phyloP scores from a whole-genome alignment of 345 rosid species.

The Populus alba region DNA sequence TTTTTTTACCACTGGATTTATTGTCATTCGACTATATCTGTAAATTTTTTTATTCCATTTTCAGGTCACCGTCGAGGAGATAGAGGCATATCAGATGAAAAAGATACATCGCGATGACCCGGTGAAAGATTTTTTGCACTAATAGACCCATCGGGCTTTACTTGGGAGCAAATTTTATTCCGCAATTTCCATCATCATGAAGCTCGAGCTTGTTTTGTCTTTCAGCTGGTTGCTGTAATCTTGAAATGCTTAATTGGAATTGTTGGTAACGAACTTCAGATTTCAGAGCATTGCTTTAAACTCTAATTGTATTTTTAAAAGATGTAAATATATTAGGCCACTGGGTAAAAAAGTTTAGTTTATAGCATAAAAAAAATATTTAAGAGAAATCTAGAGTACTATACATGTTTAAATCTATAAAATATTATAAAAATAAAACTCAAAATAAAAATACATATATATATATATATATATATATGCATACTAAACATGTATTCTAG shows the following conservation, averaged over 20 bases:
- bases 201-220: not conserved
- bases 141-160: not conserved
- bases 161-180: not conserved
- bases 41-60: not conserved
- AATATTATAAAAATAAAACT: no score
- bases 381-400: no score
- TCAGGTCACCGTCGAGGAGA: slow-evolving; percentile 63
- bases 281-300: no score
- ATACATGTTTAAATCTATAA: no score
- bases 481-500: no score
- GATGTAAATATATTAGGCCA: no score
- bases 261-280: not conserved
- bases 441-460: no score
- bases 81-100: slow-evolving; percentile 53
- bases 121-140: slow-evolving; percentile 42
- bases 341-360: no score
- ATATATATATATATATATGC: no score
- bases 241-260: not conserved
- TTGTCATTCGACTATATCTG: not conserved
- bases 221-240: not conserved
- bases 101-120: slow-evolving; percentile 44
- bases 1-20: slow-evolving; percentile 7
- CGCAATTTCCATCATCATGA: not conserved
- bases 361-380: no score
- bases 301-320: no score